These are phyloP conservation scores for Podaxis mareebaensis DNA, from an alignment of 768 basidiomycete species.

Conservation along the genomic window DNA sequence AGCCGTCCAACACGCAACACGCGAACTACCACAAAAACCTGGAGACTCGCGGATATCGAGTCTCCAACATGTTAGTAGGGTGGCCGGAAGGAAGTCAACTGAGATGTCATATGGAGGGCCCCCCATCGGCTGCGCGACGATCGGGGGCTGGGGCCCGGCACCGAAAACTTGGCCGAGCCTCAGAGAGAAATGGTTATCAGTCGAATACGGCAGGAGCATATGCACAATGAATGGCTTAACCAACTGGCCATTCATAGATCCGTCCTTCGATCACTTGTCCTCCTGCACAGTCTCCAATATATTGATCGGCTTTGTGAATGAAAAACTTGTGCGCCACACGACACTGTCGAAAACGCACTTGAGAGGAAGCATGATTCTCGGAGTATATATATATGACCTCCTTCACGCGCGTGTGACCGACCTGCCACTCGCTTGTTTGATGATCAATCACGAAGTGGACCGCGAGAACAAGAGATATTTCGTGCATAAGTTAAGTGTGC, in stretches of 20 bases:
- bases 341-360: not conserved
- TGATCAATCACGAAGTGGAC: not conserved
- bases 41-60: not conserved
- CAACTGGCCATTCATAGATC: not conserved
- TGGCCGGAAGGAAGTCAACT: not conserved
- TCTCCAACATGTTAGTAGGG: not conserved
- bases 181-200: conserved; percentile 1
- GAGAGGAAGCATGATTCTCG: not conserved
- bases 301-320: not conserved
- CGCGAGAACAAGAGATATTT: not conserved
- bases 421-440: not conserved
- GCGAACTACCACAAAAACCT: not conserved
- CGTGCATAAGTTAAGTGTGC: not conserved
- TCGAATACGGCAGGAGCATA: conserved; percentile 4
- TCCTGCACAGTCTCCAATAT: not conserved
- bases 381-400: not conserved
- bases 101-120: not conserved
- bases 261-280: not conserved
- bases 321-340: not conserved
- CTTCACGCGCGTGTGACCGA: not conserved
- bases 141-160: conserved; percentile 6
- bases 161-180: conserved; percentile 3
- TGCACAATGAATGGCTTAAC: not conserved
- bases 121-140: not conserved
- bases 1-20: not conserved